Conservation (phyloP, 2,329 filamentous ascomycete species). For the Fusarium chuoi region DNA sequence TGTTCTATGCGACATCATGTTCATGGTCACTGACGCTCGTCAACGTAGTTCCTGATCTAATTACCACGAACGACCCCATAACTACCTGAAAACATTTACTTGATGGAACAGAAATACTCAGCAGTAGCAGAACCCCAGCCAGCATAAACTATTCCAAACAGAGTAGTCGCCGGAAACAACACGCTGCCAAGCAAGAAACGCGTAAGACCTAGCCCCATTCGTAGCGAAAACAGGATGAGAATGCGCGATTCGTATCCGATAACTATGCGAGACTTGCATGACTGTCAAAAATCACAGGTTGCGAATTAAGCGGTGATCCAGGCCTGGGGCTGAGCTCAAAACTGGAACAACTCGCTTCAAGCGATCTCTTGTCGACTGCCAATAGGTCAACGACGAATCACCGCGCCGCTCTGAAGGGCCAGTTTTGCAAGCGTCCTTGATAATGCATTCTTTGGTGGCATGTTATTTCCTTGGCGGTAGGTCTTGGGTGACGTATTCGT, state of each 20-base stretch:
- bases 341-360: neutral
- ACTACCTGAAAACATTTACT: neutral
- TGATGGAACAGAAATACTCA: no score
- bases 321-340: neutral
- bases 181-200: neutral
- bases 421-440: neutral
- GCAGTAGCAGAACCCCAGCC: neutral
- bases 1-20: neutral
- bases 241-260: neutral
- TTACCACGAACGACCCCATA: no score
- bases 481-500: neutral
- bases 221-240: neutral
- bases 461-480: neutral
- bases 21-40: neutral
- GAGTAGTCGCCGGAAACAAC: neutral
- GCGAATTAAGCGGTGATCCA: no score
- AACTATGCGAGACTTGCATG: neutral
- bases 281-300: neutral
- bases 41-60: neutral
- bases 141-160: neutral
- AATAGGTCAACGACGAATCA: no score
- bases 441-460: neutral
- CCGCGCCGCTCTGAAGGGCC: neutral
- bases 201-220: neutral
- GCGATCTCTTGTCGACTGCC: no score